Evolutionary conservation across 768 basidiomycete genomes (phyloP), one percentile per base, ranked within the genome.

Genomic region (Amanita muscaria): DNA sequence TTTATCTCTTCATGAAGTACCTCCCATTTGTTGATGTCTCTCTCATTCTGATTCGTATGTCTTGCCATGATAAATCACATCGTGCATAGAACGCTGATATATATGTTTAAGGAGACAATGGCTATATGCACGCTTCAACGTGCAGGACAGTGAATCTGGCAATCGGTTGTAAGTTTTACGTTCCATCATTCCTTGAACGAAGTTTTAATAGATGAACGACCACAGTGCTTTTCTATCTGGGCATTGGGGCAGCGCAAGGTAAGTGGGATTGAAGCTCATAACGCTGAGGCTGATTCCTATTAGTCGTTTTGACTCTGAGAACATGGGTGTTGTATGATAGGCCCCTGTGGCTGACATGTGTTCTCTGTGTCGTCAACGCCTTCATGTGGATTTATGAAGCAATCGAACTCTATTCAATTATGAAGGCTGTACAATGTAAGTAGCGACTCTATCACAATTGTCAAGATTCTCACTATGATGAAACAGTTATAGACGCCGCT

Each of bases 1-100:
- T 61, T 23, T 64, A 55, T 44, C 43, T 61, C 23, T 46, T 56
- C n/a, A 48, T 54, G 38, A 56, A 58, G 25, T 64, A 64, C 32
- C 44, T 52, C 11, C 49, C 53, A 3, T 57, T 59, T 27, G 18
- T 58, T 18, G 57, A 62, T 34, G 43, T 51, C 15, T 18, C 44
- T 14, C 3, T 56, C 2, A 39, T 42, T n/a, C 18, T 55, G 21
- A 30, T 39, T 32, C 48, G 60, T 59, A 44, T 21, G 56, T 50
- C 10, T 11, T 8, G 21, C 18, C 16, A 11, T 22, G 4, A 14
- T 14, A 8, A 9, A 30, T 7, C 2, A 35, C 11, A 29, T n/a
- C n/a, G 27, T 18, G 11, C 23, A 15, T 12, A 9, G 11, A 23
- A 9, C 14, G 14, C 36, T 22, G 37, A 32, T 22, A 21, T 16